Base-by-base conservation (phyloP, 129 eudicot species). In the Pittosporum tobira region DNA sequence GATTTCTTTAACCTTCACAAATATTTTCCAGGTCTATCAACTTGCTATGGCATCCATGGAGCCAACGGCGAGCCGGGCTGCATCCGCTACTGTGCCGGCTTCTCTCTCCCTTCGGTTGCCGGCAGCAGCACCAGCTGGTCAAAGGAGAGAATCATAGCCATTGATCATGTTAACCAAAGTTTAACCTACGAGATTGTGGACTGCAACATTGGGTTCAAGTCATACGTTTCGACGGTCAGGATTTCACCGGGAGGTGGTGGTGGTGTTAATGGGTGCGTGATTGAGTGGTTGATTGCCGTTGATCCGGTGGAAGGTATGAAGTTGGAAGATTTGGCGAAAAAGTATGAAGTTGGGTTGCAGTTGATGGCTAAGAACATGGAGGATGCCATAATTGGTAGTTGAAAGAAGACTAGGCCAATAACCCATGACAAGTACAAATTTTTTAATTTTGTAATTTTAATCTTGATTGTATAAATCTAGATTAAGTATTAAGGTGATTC, bases 1-100 rank as follows among this genome's bases (percentile, higher is more conserved):
- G 84, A 81, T 55, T 81, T 81, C 51, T 81, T 78, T 57, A 78
- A 67, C 49, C 58, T 81, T 0, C 57, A 74, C 72, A 77, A 81
- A 69, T 81, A 74, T 73, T 75, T 63, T 54, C 65, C 84, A 1
- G 50, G 68, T 42, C 76, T 81, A 3, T 25, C 71, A 26, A 75
- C 65, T 11, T 73, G 75, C 49, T 57, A 75, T 21, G 80, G 83
- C 28, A 43, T 77, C 64, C 69, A 74, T 16, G 88, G 88, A 31
- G 37, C 49, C 27, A 77, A 81, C 24, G 88, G 88, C 13, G 59
- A 71, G 63, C 63, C 64, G 9, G 84, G 84, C n/a, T 78, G 80
- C 65, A 28, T 81, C 23, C 73, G 84, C 1, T 78, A 58, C 63
- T 74, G 79, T 46, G 48, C 36, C 15, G 78, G 78, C 3, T 67